Conservation (phyloP, 257 asterid genomes). For the Solanum dulcamara region DNA sequence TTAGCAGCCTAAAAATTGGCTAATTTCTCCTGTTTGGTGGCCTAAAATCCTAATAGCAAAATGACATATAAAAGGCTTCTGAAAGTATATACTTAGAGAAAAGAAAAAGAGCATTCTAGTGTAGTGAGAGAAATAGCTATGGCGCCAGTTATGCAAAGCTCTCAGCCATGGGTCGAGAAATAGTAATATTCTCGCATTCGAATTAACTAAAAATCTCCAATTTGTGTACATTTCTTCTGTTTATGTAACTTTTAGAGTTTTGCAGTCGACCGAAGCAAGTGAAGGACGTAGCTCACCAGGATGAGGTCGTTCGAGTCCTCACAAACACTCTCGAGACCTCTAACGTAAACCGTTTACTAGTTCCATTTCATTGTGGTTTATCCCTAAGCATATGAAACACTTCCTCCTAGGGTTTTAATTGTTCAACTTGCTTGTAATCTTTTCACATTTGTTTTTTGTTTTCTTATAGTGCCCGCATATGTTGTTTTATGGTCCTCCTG, state of each 20-base stretch:
- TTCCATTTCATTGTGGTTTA: neutral
- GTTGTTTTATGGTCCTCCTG: conserved; percentile 97
- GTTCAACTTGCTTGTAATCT: neutral
- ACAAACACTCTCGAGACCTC: conserved; percentile 93
- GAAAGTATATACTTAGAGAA: no score
- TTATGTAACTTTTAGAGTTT: neutral
- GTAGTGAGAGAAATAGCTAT: conserved; percentile 9
- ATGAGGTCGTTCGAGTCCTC: conserved; percentile 93
- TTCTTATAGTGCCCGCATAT: conserved; percentile 77
- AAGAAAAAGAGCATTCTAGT: neutral
- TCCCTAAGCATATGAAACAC: neutral
- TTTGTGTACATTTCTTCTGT: neutral
- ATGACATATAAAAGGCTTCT: no score
- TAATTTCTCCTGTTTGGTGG: no score
- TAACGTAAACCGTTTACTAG: conserved; percentile 37
- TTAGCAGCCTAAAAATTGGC: no score
- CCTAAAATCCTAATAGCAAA: no score
- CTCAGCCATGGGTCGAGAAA: conserved; percentile 99
- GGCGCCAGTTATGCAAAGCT: conserved; percentile 91
- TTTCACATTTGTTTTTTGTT: neutral
- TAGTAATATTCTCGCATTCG: conserved; percentile 29
- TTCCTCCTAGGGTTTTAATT: neutral
- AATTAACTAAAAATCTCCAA: neutral
- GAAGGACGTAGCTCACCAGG: conserved; percentile 97
- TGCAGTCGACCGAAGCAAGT: conserved; percentile 92